Conservation (phyloP, 768 basidiomycete species). For the Phlegmacium glaucopus region DNA sequence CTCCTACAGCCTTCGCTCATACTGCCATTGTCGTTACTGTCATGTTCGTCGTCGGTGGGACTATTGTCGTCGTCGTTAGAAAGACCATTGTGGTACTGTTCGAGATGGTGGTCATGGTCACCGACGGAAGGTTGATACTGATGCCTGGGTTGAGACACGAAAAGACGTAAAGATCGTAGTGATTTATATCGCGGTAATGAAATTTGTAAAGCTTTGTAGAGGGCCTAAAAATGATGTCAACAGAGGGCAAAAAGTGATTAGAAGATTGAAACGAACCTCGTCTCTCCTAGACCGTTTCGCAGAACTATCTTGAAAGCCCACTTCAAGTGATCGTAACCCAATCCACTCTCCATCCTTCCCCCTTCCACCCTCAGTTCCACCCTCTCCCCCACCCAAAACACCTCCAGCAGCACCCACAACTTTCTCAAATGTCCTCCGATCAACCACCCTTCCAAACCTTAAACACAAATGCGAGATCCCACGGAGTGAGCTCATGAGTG, state of each 20-base stretch:
- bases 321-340: conserved; percentile 15
- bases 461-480: conserved; percentile 32
- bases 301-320: conserved; percentile 16
- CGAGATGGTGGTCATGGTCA: background rate
- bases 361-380: too few relatives aligned
- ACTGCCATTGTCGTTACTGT: background rate
- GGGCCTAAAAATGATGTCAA: conserved; percentile 18
- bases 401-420: conserved; percentile 40
- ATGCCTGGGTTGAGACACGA: background rate
- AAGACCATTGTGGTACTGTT: background rate
- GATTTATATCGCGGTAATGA: conserved; percentile 37
- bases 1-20: too few relatives aligned
- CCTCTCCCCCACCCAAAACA: conserved; percentile 16
- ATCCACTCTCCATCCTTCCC: conserved; percentile 1
- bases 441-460: conserved; percentile 36
- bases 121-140: background rate
- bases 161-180: conserved; percentile 29
- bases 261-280: conserved; percentile 26
- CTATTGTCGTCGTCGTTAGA: too few relatives aligned
- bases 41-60: conserved; percentile 3
- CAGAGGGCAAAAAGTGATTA: background rate
- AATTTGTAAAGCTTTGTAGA: conserved; percentile 38
- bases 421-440: conserved; percentile 44
- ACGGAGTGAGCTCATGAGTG: conserved; percentile 32
- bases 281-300: conserved; percentile 23